A percentile compares a stretch with the other conserved stretches of the same genome.
phyloP scores from a whole-genome alignment of 164 flowering plant species.

The Aristolochia fimbriata region DNA sequence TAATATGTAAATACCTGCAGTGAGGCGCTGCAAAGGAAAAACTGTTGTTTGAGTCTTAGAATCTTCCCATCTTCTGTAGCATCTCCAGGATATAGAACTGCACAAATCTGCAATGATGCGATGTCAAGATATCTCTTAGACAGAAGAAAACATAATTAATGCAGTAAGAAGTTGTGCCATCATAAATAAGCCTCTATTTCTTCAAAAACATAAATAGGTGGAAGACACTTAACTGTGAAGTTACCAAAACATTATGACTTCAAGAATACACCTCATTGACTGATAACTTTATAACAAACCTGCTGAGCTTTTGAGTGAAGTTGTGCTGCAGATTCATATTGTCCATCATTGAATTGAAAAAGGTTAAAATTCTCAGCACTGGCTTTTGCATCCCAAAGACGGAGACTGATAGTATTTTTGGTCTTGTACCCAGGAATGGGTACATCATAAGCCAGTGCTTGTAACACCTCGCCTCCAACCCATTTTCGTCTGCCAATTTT shows the following conservation, averaged over 20 bases:
- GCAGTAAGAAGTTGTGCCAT: too few relatives aligned
- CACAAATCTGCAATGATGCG: conserved; percentile 65
- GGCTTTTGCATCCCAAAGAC: conserved; percentile 98
- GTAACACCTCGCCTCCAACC: conserved; percentile 83
- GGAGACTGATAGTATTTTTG: conserved; percentile 88
- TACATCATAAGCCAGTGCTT: conserved; percentile 92
- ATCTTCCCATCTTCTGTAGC: conserved; percentile 86
- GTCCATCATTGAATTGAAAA: conserved; percentile 84
- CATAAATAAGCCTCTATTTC: too few relatives aligned
- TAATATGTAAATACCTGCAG: conserved; percentile 56
- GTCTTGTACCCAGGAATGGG: conserved; percentile 99
- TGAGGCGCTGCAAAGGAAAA: conserved; percentile 93
- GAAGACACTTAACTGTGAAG: not conserved
- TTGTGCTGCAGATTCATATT: conserved; percentile 73
- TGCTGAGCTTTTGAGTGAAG: conserved; percentile 87
- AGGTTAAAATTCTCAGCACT: conserved; percentile 60
- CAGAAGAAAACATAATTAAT: too few relatives aligned
- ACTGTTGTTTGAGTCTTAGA: conserved; percentile 86
- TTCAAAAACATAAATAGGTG: too few relatives aligned
- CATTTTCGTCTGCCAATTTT: conserved; percentile 61
- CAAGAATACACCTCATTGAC: not conserved
- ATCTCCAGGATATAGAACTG: conserved; percentile 96
- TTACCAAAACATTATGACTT: not conserved
- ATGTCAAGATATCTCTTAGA: not conserved
- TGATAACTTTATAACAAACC: conserved; percentile 24